Base-by-base conservation (phyloP, 2,329 filamentous ascomycete genomes). In the Penicillium sp. region DNA sequence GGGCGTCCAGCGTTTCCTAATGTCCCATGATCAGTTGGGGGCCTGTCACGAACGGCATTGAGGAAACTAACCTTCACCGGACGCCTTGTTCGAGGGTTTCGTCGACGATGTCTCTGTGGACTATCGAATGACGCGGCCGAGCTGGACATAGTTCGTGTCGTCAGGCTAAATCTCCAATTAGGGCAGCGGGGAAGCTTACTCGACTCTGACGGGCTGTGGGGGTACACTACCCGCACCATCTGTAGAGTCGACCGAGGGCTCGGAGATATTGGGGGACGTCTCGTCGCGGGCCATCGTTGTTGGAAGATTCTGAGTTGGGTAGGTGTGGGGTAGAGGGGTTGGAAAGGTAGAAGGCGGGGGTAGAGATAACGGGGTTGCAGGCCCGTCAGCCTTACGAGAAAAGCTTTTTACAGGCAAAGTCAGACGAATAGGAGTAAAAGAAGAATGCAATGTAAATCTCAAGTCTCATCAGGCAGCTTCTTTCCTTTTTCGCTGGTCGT, bases 1-100 rank as follows among this genome's bases (percentile, higher is more conserved):
- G 85, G 48, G 92, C 92, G 78, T 96, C 87, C 64, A 96, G 83
- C 3, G 92, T 96, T 84, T 96, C 92, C 88, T 92, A 63, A 53
- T 36, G 48, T 46, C 47, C 36, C 51, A 11, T 52, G 42, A 58
- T 56, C 48, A 57, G 49, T 53, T 28, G 9, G 8, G 8, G 42
- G 42, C 5, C 38, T 30, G 22, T 44, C 27, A 46, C 4, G 20
- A 24, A 44, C 30, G 42, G 52, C 42, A 47, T 31, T 18, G 39
- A 48, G 43, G 39, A 45, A 45, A 56, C 44, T n/a, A 61, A 83
- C 81, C 75, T 88, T 88, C 56, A 88, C 83, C 61, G 76, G 77
- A 69, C 81, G 78, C 42, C 81, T 81, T 41, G 78, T 76, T 48
- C 84, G 86, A 46, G 81, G 79, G 48, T 79, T 79, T 55, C 84